Evolutionary conservation across 1,284 basidiomycete genomes (phyloP).

Genomic region (Irpex rosettiformis): DNA sequence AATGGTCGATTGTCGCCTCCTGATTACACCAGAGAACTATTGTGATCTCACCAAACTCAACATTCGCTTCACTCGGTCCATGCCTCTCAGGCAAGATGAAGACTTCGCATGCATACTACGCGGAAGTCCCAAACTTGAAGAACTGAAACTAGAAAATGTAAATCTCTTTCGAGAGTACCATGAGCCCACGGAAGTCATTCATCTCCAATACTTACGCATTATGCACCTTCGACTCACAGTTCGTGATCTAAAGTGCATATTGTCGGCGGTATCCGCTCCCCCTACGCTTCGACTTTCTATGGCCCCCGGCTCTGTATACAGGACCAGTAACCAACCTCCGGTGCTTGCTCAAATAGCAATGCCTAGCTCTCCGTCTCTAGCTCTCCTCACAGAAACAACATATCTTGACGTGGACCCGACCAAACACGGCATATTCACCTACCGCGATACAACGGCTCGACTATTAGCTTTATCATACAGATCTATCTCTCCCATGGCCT

Average conservation of each 20-base stretch:
- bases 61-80: not conserved
- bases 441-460: not conserved
- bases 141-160: not conserved
- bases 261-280: not conserved
- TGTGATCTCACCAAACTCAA: constrained; percentile 6
- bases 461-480: not conserved
- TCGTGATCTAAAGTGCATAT: not conserved
- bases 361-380: not conserved
- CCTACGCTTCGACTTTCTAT: not conserved
- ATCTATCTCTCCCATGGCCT: not conserved
- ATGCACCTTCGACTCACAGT: not conserved
- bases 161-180: not conserved
- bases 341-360: not conserved
- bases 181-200: not conserved
- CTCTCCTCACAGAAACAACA: not conserved
- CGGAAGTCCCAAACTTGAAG: constrained; percentile 5
- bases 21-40: constrained; percentile 1
- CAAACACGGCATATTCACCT: not conserved
- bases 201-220: not conserved
- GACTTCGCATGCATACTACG: constrained; percentile 1
- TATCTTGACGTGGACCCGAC: not conserved
- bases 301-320: not conserved
- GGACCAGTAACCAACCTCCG: not conserved
- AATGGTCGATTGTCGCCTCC: constrained; percentile 3
- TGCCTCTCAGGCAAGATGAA: not conserved